Evolutionary conservation across 257 asterid species (phyloP).

Genomic region (Solanum etuberosum): DNA sequence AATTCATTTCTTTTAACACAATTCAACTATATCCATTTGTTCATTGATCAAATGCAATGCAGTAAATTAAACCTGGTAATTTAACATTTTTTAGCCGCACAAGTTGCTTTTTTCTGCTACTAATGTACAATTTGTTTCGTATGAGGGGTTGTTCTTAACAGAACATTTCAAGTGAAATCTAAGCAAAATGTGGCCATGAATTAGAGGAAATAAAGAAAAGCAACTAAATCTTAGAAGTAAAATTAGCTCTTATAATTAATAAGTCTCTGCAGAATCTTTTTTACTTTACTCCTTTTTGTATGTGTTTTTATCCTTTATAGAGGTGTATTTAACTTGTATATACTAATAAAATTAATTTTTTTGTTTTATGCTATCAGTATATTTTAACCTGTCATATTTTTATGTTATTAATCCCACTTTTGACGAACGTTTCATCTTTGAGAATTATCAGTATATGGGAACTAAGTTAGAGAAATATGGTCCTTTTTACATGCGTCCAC

Average conservation of each 20-base stretch:
- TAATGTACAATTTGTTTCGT: background rate
- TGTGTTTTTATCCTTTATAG: background rate
- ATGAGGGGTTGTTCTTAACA: background rate
- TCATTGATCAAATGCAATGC: background rate
- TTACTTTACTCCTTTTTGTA: background rate
- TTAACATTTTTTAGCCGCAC: background rate
- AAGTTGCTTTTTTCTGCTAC: background rate
- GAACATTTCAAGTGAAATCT: background rate
- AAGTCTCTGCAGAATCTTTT: background rate
- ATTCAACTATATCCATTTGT: background rate
- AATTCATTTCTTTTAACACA: background rate
- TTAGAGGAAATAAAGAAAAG: background rate
- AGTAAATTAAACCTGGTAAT: background rate
- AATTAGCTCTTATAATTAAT: background rate
- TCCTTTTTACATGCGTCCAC: background rate
- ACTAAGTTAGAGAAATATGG: background rate
- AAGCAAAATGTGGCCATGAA: background rate
- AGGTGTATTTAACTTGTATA: background rate
- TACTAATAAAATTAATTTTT: background rate
- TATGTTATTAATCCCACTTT: background rate
- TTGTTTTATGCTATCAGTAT: background rate
- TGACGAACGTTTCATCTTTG: background rate
- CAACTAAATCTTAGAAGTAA: conserved; percentile 1
- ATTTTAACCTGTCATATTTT: background rate
- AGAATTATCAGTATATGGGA: background rate